Conservation (phyloP, 495 filamentous ascomycete species). For the Podospora appendiculata region DNA sequence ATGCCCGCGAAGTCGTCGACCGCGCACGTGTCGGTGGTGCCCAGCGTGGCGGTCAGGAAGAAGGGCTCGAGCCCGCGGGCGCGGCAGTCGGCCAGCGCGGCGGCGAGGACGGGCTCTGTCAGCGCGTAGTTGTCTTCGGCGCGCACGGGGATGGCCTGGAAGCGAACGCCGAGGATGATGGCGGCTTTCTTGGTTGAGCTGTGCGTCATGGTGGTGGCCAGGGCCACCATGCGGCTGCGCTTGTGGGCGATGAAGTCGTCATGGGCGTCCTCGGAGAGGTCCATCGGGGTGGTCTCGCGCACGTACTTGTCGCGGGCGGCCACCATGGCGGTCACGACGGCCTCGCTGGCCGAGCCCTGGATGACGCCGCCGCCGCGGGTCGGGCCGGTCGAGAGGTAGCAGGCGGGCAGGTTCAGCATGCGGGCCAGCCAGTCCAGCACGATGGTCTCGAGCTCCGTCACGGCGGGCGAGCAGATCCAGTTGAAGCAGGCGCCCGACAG, state of each 20-base stretch:
- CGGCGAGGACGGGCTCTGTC: constrained; percentile 54
- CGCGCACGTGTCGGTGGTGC: constrained; percentile 83
- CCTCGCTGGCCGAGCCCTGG: constrained; percentile 88
- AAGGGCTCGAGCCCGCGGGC: constrained; percentile 70
- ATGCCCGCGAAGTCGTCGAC: constrained; percentile 75
- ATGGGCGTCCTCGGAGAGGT: constrained; percentile 48
- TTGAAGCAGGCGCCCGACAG: constrained; percentile 92
- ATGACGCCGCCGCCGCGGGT: constrained; percentile 83
- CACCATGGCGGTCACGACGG: constrained; percentile 78
- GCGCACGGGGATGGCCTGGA: constrained; percentile 54
- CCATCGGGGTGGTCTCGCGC: constrained; percentile 42
- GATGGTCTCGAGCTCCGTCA: constrained; percentile 89
- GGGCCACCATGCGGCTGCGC: constrained; percentile 66
- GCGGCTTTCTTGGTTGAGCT: constrained; percentile 82
- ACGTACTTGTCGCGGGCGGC: constrained; percentile 81
- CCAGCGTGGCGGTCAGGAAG: constrained; percentile 77
- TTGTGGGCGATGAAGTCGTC: constrained; percentile 60
- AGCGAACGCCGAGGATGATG: constrained; percentile 75
- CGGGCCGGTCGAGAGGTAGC: constrained; percentile 67
- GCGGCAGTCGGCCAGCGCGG: constrained; percentile 51
- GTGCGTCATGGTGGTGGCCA: constrained; percentile 75
- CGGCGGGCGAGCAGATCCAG: constrained; percentile 90
- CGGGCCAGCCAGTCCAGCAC: constrained; percentile 88
- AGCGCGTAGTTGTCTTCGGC: constrained; percentile 60
- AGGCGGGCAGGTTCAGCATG: constrained; percentile 61